Base-by-base conservation (phyloP, 306 rosid species). In the Corylus heterophylla region DNA sequence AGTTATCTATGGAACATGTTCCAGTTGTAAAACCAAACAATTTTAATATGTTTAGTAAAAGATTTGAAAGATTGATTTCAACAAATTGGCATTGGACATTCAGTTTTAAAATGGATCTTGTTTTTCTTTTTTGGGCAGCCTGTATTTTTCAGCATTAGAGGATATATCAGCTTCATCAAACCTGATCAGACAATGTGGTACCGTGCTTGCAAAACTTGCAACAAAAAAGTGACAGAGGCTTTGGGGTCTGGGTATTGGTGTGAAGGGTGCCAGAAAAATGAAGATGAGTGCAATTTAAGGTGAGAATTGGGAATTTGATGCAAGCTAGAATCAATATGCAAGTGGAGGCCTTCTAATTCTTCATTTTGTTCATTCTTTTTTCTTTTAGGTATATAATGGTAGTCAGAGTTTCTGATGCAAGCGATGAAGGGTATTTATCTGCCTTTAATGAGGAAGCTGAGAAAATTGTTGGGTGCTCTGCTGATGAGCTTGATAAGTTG, bases 111-210 rank as follows among this genome's bases (percentile, higher is more conserved):
- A 6, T 48, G 11, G 68, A 8, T 12, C 48, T 71, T 50, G n/a
- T 37, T 77, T 48, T 80, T 3, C 69, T 59, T 50, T 31, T 85
- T 54, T 86, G 25, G 31, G 68, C 88, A 92, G 99, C 94, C 99
- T 12, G 89, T 73, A 39, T 82, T 73, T 81, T 95, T 91, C 84
- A 93, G 93, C 72, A 50, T 91, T 11, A 93, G 87, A 87, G 98
- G 85, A 11, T 84, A 83, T 54, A 83, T 95, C 50, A 90, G 92
- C 80, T 89, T 74, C 29, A 86, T 95, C 56, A 93, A 59, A 83
- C 90, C 96, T 74, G 99, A 95, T 9, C 99, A 95, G 81, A 81
- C 94, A 51, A 89, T 93, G 96, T 95, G 94, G 97, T 95, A 95
- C 74, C 92, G 93, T 1, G 98, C 98, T 59, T 95, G 99, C 79